phyloP scores from a whole-genome alignment of 1,284 basidiomycete genomes.

The Stygiomarasmius scandens region DNA sequence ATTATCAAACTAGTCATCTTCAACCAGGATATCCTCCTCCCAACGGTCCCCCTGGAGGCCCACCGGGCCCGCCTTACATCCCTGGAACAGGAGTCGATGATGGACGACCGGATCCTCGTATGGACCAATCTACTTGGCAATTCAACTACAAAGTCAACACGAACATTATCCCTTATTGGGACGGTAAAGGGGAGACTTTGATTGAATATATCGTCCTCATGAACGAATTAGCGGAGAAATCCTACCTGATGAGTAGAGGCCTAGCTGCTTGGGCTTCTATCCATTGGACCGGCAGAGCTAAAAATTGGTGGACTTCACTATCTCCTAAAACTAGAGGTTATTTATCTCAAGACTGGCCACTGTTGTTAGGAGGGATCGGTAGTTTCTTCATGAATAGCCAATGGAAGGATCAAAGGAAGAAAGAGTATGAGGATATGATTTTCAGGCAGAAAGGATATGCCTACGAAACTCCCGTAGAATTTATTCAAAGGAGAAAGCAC shows the following conservation, averaged over 20 bases:
- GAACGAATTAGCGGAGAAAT: conserved; percentile 2
- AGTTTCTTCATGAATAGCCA: conserved; percentile 3
- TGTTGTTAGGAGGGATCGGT: not conserved
- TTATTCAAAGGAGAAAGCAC: conserved; percentile 5
- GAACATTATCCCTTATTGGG: conserved; percentile 12
- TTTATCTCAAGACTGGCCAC: not conserved
- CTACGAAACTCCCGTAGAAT: not conserved
- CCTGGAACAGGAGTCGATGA: no score
- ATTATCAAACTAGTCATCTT: no score
- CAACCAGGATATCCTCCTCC: no score
- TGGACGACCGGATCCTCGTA: no score
- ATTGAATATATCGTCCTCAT: conserved; percentile 15
- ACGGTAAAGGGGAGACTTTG: conserved; percentile 8
- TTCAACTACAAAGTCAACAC: conserved; percentile 13
- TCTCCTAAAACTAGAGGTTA: not conserved
- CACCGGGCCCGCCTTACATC: no score
- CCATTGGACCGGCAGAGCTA: conserved; percentile 8
- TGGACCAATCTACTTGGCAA: conserved; percentile 12
- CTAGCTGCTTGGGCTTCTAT: conserved; percentile 11
- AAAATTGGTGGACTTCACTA: conserved; percentile 13
- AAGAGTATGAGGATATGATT: conserved; percentile 15
- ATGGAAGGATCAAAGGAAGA: conserved; percentile 5
- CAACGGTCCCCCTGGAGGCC: no score
- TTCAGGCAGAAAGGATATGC: conserved; percentile 10
- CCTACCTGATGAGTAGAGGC: not conserved